These are phyloP conservation scores for Plasmodium malariae DNA, from an alignment of 169 alveolate genomes.

Conservation along the genomic window DNA sequence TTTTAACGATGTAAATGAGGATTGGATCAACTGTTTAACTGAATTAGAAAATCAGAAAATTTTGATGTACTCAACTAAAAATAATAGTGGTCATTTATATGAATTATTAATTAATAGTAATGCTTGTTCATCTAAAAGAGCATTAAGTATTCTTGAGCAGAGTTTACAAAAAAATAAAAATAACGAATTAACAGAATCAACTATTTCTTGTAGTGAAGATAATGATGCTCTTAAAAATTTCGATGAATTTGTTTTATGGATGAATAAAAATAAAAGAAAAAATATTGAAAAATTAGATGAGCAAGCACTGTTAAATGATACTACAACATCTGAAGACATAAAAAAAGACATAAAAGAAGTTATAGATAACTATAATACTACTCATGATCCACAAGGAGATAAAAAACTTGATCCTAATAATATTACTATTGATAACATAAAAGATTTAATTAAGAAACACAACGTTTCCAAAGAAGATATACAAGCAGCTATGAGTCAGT, in stretches of 20 bases:
- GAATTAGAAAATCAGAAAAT: constrained; percentile 76
- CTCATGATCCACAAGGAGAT: constrained; percentile 12
- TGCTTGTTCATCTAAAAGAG: constrained; percentile 74
- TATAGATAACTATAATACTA: constrained; percentile 37
- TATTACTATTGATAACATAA: constrained; percentile 60
- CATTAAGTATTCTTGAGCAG: constrained; percentile 25
- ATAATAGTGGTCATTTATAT: constrained; percentile 61
- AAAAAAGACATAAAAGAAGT: constrained; percentile 46
- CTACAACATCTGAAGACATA: constrained; percentile 2
- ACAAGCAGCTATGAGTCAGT: constrained; percentile 63
- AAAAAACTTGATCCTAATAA: constrained; percentile 61
- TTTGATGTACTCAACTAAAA: constrained; percentile 48
- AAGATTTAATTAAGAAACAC: constrained; percentile 70
- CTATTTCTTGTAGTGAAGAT: constrained; percentile 59
- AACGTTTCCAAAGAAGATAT: constrained; percentile 66
- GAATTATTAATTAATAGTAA: constrained; percentile 72
- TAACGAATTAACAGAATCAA: constrained; percentile 34
- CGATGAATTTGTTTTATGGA: constrained; percentile 69
- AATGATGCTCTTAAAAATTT: constrained; percentile 59
- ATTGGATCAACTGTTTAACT: constrained; percentile 62
- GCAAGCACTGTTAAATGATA: constrained; percentile 12
- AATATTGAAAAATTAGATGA: constrained; percentile 17
- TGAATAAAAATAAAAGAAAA: constrained; percentile 57
- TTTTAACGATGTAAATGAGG: constrained; percentile 55
- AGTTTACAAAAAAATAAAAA: constrained; percentile 52